Evolutionary conservation across 192 early-diverging fungal species (phyloP), one percentile per base, ranked within the genome.

Genomic region (Helicostylum pulchrum): DNA sequence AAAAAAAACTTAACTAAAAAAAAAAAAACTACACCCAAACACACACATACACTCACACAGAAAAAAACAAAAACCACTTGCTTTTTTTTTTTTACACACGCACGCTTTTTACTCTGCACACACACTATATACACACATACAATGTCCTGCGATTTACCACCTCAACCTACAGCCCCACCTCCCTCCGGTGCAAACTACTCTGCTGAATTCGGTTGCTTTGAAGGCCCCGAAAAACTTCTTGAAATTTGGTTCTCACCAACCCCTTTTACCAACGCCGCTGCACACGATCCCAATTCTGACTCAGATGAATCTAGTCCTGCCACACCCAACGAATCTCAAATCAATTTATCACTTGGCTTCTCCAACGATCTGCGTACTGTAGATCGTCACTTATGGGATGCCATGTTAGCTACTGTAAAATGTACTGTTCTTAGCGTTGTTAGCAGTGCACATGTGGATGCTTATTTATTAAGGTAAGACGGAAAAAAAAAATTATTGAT

Each of bases 141-240:
- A 42, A 55, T 65, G 63, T 15, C 53, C 43, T 55, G 19, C 61
- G 26, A 49, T 12, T 20, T 46, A 17, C 36, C 56, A 17, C 32
- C 45, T 53, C 60, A 47, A 49, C 65, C 71, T 15, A 46, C 65
- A 20, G 65, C 58, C 51, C 64, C 65, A 39, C 71, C 71, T 65
- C 54, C 55, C 6, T 55, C 67, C 20, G 68, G 74, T 31, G 52
- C 50, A 52, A 75, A 75, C 43, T 75, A 75, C 50, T 75, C 74
- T 42, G 68, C 68, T 23, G 50, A 70, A 30, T 51, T 61, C 53
- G 81, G 81, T 20, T 76, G 77, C 67, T 99, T 99, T 76, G 97
- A 99, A 76, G 97, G 97, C 39, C 94, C 97, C 67, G 97, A 99
- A 76, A 99, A 99, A 78, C 85, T 99, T 34, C 77, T 99, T 66